phyloP scores from a whole-genome alignment of 768 basidiomycete genomes.

The Phaffia australis region DNA sequence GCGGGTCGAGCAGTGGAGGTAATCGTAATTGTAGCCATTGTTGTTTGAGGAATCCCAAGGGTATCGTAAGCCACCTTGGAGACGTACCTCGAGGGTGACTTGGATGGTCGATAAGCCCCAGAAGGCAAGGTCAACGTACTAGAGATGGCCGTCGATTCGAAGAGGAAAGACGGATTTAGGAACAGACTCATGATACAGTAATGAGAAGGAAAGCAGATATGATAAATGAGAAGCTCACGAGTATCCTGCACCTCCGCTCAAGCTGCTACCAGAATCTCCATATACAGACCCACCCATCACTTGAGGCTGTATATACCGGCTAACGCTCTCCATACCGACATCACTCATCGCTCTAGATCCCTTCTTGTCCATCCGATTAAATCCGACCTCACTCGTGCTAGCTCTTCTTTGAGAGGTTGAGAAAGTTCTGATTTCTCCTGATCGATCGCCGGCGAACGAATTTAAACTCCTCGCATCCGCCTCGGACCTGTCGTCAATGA shows the following conservation, averaged over 20 bases:
- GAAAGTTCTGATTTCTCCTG: too few species aligned
- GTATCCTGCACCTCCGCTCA: constrained; percentile 24
- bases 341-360: neutral
- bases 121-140: constrained; percentile 21
- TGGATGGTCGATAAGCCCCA: constrained; percentile 16
- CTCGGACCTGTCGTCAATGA: neutral
- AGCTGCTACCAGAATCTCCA: constrained; percentile 15
- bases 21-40: constrained; percentile 18
- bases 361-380: neutral
- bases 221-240: constrained; percentile 12
- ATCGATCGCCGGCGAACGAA: neutral
- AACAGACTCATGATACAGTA: neutral
- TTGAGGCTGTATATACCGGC: constrained; percentile 21
- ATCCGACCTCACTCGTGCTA: neutral
- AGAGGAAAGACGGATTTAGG: neutral
- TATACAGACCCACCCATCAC: constrained; percentile 16
- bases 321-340: constrained; percentile 2
- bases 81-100: constrained; percentile 10
- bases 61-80: constrained; percentile 10
- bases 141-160: neutral
- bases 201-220: neutral
- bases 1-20: constrained; percentile 1
- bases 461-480: neutral
- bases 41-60: constrained; percentile 14
- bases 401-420: neutral